phyloP scores from a whole-genome alignment of 192 early-diverging fungal genomes.

The Coemansia erecta region DNA sequence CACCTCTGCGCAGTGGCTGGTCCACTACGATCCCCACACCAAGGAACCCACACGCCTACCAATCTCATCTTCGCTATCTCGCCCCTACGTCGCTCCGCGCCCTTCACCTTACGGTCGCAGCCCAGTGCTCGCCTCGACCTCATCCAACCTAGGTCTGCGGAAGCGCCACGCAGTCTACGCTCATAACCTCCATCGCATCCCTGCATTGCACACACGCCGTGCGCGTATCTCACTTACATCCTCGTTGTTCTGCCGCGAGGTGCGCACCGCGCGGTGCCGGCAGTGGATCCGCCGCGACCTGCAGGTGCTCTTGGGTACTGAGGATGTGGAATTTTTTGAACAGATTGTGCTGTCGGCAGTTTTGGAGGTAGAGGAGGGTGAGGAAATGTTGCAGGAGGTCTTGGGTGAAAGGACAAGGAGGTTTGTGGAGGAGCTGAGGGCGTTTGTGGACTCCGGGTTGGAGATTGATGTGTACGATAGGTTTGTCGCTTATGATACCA shows the following conservation, averaged over 20 bases:
- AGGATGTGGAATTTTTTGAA: constrained; percentile 17
- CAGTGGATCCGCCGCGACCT: constrained; percentile 39
- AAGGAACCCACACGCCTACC: constrained; percentile 1
- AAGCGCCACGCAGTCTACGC: constrained; percentile 34
- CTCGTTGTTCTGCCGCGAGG: constrained; percentile 1
- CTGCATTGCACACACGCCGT: not conserved
- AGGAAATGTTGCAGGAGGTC: not conserved
- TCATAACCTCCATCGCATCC: constrained; percentile 13
- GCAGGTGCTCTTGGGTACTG: constrained; percentile 11
- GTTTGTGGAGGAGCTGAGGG: constrained; percentile 29
- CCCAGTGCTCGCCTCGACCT: not conserved
- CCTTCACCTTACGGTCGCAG: constrained; percentile 15
- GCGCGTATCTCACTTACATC: constrained; percentile 6
- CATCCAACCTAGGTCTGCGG: constrained; percentile 17
- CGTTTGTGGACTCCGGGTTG: constrained; percentile 30
- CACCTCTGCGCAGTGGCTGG: constrained; percentile 2
- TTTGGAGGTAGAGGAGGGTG: not conserved
- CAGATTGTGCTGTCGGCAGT: constrained; percentile 10
- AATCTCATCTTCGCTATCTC: not conserved
- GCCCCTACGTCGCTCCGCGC: not conserved
- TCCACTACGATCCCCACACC: constrained; percentile 12
- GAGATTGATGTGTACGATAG: constrained; percentile 33
- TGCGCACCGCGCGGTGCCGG: constrained; percentile 11
- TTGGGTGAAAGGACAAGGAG: constrained; percentile 9
- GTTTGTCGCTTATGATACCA: constrained; percentile 27